These are phyloP conservation scores for Fonsecaea monophora DNA, from an alignment of 2,329 filamentous ascomycete species.

Conservation along the genomic window DNA sequence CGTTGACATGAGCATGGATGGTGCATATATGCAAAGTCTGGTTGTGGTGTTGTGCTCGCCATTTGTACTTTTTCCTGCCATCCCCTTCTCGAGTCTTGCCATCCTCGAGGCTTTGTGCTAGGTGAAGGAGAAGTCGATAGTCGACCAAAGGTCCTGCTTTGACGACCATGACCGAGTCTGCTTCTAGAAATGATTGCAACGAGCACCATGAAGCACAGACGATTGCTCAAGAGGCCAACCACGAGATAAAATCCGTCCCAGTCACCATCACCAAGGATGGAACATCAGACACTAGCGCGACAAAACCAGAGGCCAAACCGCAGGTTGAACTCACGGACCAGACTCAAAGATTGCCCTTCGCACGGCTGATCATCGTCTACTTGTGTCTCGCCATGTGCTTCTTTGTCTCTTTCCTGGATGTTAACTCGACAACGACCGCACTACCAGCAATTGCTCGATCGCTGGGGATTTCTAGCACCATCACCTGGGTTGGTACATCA, in stretches of 20 bases:
- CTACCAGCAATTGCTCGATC: conserved; percentile 2
- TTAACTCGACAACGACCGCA: neutral
- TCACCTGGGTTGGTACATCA: conserved; percentile 23
- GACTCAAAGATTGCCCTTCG: neutral
- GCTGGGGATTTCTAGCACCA: neutral
- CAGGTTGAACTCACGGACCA: neutral
- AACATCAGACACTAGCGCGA: neutral
- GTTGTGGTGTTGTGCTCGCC: neutral
- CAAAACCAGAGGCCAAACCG: neutral
- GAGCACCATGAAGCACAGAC: neutral
- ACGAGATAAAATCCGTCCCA: neutral
- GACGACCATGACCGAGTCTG: neutral
- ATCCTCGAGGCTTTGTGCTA: neutral
- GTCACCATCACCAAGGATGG: neutral
- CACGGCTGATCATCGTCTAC: conserved; percentile 1
- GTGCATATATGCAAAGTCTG: conserved; percentile 2
- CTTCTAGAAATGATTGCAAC: neutral
- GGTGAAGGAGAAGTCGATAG: neutral
- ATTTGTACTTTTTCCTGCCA: neutral
- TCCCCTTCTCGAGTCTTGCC: neutral
- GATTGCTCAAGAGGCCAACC: neutral
- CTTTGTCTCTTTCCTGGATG: conserved; percentile 3
- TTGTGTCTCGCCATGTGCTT: conserved; percentile 6
- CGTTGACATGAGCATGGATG: neutral
- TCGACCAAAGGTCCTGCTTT: neutral